phyloP scores from a whole-genome alignment of 345 rosid genomes.

The Salix exigua region DNA sequence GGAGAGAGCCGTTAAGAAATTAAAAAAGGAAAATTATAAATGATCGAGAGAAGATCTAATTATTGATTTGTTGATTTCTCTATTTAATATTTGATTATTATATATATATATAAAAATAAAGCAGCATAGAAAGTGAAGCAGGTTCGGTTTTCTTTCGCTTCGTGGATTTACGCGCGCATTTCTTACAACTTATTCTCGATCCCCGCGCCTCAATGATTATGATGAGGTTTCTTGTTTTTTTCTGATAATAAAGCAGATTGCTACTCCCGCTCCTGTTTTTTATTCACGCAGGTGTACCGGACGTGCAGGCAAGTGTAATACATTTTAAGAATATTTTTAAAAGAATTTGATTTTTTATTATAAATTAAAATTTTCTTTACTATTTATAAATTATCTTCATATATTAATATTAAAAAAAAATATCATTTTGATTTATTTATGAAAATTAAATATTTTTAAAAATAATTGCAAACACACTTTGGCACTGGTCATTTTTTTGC shows the following conservation, averaged over 20 bases:
- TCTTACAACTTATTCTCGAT: slow-evolving; percentile 1
- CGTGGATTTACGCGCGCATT: slow-evolving; percentile 18
- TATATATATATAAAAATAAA: neutral
- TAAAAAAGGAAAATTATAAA: neutral
- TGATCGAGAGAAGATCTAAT: neutral
- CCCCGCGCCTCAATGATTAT: neutral
- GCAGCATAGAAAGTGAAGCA: neutral
- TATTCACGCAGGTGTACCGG: neutral
- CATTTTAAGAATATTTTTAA: no score
- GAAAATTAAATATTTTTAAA: no score
- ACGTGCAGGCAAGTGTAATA: neutral
- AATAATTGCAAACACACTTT: no score
- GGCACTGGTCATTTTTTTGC: no score
- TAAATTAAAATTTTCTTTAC: no score
- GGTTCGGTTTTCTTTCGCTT: slow-evolving; percentile 11
- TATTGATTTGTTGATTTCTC: neutral
- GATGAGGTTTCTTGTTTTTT: no score
- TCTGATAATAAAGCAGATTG: neutral
- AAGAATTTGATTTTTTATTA: no score
- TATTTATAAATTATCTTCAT: no score
- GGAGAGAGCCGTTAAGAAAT: neutral
- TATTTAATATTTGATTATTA: neutral
- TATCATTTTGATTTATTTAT: no score
- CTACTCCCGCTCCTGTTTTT: neutral
- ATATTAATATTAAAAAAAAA: no score